These are phyloP conservation scores for Fraxinus velutina DNA, from an alignment of 305 asterid species.

Conservation along the genomic window DNA sequence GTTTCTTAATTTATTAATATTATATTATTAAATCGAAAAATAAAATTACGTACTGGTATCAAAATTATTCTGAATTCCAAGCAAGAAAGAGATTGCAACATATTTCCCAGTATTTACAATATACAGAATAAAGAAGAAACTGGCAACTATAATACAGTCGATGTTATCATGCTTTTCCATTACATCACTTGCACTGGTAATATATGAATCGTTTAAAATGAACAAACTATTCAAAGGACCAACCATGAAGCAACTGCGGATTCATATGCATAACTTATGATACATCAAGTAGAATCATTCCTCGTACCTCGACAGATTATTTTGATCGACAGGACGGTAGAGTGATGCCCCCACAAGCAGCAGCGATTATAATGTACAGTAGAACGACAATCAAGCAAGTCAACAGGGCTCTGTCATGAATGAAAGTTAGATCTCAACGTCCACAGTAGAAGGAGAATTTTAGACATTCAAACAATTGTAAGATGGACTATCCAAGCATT, in stretches of 20 bases:
- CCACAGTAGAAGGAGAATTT: neutral
- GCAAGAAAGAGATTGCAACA: neutral
- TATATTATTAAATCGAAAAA: neutral
- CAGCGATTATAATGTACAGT: constrained; percentile 50
- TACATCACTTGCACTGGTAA: constrained; percentile 23
- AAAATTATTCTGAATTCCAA: constrained; percentile 5
- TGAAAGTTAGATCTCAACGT: constrained; percentile 5
- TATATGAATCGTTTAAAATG: neutral
- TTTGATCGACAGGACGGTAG: constrained; percentile 56
- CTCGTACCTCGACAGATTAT: constrained; percentile 19
- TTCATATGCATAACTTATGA: constrained; percentile 5
- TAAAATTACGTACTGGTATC: constrained; percentile 7
- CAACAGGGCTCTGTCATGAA: constrained; percentile 42
- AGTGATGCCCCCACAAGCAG: constrained; percentile 60
- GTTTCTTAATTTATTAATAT: neutral
- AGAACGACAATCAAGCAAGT: constrained; percentile 48
- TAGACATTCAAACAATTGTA: neutral
- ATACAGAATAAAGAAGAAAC: constrained; percentile 11
- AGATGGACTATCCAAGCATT: neutral
- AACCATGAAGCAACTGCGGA: constrained; percentile 18
- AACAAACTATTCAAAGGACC: constrained; percentile 8
- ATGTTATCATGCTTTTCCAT: constrained; percentile 23
- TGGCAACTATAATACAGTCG: constrained; percentile 9
- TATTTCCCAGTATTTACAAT: constrained; percentile 5
- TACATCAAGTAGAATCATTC: constrained; percentile 19